Evolutionary conservation across 345 rosid genomes (phyloP).

Genomic region (Melaleuca quinquenervia): DNA sequence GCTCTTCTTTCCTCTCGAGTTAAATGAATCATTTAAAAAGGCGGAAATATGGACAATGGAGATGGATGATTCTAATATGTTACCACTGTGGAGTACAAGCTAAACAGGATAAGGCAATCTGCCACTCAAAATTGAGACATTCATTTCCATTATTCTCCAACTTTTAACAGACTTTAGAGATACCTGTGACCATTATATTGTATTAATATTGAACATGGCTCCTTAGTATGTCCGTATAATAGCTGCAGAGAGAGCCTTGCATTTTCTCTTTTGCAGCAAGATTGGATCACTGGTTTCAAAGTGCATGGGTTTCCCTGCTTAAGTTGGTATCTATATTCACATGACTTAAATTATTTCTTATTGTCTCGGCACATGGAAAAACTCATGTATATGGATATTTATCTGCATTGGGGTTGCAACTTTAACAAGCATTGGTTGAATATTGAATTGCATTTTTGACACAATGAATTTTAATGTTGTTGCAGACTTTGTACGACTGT

Average conservation of each 20-base stretch:
- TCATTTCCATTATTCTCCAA: not conserved
- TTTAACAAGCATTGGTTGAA: not conserved
- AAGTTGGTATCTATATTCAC: not conserved
- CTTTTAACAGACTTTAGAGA: not conserved
- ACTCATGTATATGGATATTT: not conserved
- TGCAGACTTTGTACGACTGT: conserved; percentile 77
- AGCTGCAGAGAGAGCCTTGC: not conserved
- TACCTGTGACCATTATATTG: not conserved
- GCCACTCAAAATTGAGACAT: not conserved
- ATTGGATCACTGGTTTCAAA: not conserved
- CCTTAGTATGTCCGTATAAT: not conserved
- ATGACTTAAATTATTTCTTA: not conserved
- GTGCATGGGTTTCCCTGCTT: not conserved
- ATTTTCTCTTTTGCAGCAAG: not conserved
- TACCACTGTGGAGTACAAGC: not conserved
- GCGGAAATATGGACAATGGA: not conserved
- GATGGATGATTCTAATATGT: not conserved
- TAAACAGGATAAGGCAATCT: not conserved
- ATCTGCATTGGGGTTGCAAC: not conserved
- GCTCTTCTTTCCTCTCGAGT: not conserved
- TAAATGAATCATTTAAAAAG: not conserved
- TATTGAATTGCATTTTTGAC: not conserved
- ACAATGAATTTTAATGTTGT: conserved; percentile 4
- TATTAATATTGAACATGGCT: not conserved
- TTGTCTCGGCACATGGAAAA: not conserved